Evolutionary conservation across 345 rosid genomes (phyloP), one percentile per base, ranked within the genome.

Genomic region (Eucalyptus brandiana): DNA sequence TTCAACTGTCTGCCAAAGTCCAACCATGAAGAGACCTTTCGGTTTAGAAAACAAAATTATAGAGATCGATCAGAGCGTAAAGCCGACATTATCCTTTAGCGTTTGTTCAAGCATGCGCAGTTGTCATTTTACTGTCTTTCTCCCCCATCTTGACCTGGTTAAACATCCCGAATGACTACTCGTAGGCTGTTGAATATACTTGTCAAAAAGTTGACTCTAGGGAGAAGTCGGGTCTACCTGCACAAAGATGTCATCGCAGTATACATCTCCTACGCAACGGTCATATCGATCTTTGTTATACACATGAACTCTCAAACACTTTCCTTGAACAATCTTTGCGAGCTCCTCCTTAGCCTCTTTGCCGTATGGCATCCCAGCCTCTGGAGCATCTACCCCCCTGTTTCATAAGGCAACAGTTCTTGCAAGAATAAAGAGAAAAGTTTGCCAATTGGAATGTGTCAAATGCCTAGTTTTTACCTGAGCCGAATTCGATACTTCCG

Each of bases 381-480:
- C 97, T 7, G 97, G 99, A 87, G 99, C 94, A 92, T 97, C 99
- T 86, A 97, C 95, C 60, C 99, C 99, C 89, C 98, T 97, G 92
- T 40, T 76, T 76, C 83, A 21, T 6, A 76, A 21, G 83, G 83
- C 47, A 21, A 40, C 24, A 10, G 16, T 40, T 40, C 26, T 72
- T 76, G 16, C 15, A 40, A 6, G 47, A 76, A 12, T 37, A 40
- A 76, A 76, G 16, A 76, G 83, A 76, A 21, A 34, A 76, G 21
- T 37, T 40, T 19, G 83, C 83, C 47, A 37, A 11, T 76, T 6
- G 3, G 47, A 40, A 76, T 76, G 47, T 42, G 7, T 40, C 83
- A 40, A 45, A 12, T 24, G 37, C 81, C 87, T 15, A 9, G 19
- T 45, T 48, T 48, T 88, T 92, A 94, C 94, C 97, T 93, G 58